These are phyloP conservation scores for Coniochaeta pulveracea DNA, from an alignment of 2,329 filamentous ascomycete species.

Conservation along the genomic window DNA sequence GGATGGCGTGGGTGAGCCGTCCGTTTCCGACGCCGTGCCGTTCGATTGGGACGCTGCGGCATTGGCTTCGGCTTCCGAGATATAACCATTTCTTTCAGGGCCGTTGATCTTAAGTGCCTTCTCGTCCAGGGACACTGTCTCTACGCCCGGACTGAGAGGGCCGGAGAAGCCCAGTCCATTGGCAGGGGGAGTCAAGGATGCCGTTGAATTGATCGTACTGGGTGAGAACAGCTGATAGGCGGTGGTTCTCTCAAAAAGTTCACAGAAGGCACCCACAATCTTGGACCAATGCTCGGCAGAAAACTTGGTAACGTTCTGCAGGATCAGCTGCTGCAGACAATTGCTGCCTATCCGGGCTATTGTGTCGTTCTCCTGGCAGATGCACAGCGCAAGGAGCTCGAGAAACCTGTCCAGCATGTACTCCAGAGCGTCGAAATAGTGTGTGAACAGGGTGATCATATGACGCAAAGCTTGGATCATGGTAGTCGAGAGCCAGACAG, in stretches of 20 bases:
- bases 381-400: constrained; percentile 86
- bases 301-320: constrained; percentile 95
- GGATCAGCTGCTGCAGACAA: constrained; percentile 88
- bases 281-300: constrained; percentile 79
- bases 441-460: constrained; percentile 97
- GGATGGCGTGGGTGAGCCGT: constrained; percentile 10
- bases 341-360: constrained; percentile 97
- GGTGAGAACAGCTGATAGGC: constrained; percentile 93
- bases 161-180: constrained; percentile 42
- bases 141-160: constrained; percentile 27
- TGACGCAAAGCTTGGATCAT: constrained; percentile 98
- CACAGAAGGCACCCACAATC: constrained; percentile 90
- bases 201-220: constrained; percentile 42
- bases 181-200: constrained; percentile 36
- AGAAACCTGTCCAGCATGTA: constrained; percentile 98
- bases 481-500: constrained; percentile 96
- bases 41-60: constrained; percentile 17
- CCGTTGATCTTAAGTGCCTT: constrained; percentile 53
- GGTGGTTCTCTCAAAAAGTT: constrained; percentile 88
- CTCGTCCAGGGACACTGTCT: constrained; percentile 31
- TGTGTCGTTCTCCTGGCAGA: constrained; percentile 98
- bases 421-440: constrained; percentile 92
- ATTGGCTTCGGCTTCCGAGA: constrained; percentile 12
- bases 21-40: constrained; percentile 16
- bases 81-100: constrained; percentile 26